phyloP scores from a whole-genome alignment of 306 rosid genomes.

The Cyclanthera cordifolia region DNA sequence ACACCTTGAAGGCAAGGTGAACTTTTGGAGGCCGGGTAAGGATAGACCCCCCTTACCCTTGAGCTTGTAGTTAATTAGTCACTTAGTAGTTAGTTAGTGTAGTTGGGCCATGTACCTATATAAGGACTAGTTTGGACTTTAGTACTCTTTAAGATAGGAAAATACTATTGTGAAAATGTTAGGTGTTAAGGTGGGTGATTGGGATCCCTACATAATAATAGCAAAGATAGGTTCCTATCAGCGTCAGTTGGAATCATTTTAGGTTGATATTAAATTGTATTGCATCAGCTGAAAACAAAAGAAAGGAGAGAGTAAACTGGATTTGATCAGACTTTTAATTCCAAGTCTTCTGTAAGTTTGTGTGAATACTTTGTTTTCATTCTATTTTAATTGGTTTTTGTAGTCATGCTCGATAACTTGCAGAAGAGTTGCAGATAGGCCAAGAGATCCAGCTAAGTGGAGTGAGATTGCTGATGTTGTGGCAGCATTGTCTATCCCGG shows the following conservation, averaged over 20 bases:
- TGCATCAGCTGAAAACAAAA: background rate
- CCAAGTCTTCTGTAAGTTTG: background rate
- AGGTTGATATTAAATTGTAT: background rate
- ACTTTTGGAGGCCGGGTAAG: too few species aligned
- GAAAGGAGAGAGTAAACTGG: background rate
- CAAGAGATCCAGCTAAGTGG: slow-evolving; percentile 95
- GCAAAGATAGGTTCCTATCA: too few species aligned
- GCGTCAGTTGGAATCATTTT: background rate
- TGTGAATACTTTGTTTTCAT: slow-evolving; percentile 3
- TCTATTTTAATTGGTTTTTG: slow-evolving; percentile 13
- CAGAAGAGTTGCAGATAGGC: slow-evolving; percentile 79
- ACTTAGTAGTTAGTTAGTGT: too few species aligned
- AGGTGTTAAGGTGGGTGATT: too few species aligned
- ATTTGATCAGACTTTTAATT: background rate
- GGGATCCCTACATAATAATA: too few species aligned
- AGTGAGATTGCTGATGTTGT: slow-evolving; percentile 78
- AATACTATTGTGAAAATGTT: too few species aligned
- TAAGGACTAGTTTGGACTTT: too few species aligned
- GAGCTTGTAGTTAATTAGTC: too few species aligned
- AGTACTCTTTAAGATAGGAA: too few species aligned
- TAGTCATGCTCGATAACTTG: slow-evolving; percentile 21
- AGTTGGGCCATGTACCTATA: too few species aligned
- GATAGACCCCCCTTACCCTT: too few species aligned
- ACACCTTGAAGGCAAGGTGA: too few species aligned
- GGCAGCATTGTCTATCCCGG: slow-evolving; percentile 74